Evolutionary conservation across 345 rosid genomes (phyloP).

Genomic region (Eucalyptus polyanthemos): DNA sequence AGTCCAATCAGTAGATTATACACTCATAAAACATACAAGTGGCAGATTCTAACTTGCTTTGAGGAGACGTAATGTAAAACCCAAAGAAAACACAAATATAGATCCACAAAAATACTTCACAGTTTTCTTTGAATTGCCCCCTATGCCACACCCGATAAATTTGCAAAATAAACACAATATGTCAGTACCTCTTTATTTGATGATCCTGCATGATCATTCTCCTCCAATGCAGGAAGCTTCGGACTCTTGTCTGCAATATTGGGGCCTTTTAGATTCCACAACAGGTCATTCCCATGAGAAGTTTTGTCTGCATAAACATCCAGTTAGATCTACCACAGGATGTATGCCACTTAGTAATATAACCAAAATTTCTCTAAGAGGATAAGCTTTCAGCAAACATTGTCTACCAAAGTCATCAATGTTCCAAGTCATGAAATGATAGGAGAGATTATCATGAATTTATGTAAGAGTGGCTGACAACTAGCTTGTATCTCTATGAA

Average conservation of each 20-base stretch:
- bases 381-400: not conserved
- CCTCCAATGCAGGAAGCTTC: constrained; percentile 3
- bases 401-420: not conserved
- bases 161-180: not conserved
- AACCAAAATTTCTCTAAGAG: not conserved
- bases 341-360: not conserved
- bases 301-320: not conserved
- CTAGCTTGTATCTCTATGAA: not conserved
- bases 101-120: not conserved
- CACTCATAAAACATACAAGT: not conserved
- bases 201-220: constrained; percentile 1
- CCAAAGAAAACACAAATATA: not conserved
- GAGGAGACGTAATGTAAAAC: not conserved
- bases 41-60: not conserved
- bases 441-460: not conserved
- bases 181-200: constrained; percentile 14
- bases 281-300: not conserved
- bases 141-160: not conserved
- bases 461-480: not conserved
- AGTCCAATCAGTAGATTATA: not conserved
- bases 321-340: not conserved
- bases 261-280: not conserved
- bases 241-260: not conserved
- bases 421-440: not conserved
- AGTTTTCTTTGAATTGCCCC: not conserved